Conservation (phyloP, 2,329 filamentous ascomycete species). For the Cladosporium austrohemisphaericum region DNA sequence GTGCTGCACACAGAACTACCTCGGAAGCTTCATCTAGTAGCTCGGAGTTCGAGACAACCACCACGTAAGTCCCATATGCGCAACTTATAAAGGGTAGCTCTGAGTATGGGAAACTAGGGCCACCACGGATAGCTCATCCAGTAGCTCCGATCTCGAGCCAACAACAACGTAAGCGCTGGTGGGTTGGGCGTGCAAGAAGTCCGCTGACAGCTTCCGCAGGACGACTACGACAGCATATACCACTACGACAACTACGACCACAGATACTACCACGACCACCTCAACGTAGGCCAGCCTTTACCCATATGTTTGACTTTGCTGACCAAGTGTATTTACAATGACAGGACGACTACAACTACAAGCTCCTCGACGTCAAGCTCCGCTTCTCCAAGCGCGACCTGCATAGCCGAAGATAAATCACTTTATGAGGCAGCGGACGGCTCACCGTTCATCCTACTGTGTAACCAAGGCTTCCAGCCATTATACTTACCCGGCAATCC, state of each 20-base stretch:
- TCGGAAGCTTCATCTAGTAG: neutral
- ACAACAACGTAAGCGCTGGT: constrained; percentile 3
- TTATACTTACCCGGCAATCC: neutral
- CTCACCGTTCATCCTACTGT: neutral
- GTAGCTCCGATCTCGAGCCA: neutral
- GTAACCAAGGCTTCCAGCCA: neutral
- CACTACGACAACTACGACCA: neutral
- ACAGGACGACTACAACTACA: neutral
- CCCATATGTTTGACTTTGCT: too few species aligned
- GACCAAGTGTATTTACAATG: neutral
- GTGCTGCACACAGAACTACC: too few species aligned
- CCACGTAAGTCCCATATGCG: neutral
- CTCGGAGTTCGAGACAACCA: neutral
- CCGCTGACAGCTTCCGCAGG: too few species aligned
- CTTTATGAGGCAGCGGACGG: neutral
- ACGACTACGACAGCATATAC: constrained; percentile 1
- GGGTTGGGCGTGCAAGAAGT: too few species aligned
- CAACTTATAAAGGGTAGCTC: too few species aligned
- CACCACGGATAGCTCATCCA: neutral
- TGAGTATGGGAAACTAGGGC: too few species aligned
- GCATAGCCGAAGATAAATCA: neutral
- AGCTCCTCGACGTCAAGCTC: neutral
- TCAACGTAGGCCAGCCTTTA: neutral
- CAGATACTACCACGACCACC: neutral
- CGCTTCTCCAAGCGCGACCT: neutral